Evolutionary conservation across 2,329 filamentous ascomycete genomes (phyloP).

Genomic region (Monilinia laxa): DNA sequence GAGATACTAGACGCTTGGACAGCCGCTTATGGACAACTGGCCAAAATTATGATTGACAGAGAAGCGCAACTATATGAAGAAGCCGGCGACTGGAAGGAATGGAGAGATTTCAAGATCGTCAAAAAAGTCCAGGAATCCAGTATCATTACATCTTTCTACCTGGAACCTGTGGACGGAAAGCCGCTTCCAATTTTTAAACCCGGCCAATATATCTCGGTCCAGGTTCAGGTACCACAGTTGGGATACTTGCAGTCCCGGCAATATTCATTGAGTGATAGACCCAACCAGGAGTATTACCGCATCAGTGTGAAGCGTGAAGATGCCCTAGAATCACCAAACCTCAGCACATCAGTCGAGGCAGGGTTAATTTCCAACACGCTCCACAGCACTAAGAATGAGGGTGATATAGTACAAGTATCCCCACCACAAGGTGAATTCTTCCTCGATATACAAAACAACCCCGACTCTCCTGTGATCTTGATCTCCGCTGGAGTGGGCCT

Average conservation of each 20-base stretch:
- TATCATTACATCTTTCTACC: constrained; percentile 68
- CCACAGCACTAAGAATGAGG: constrained; percentile 48
- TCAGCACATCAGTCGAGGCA: neutral
- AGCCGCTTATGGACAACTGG: constrained; percentile 69
- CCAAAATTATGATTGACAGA: constrained; percentile 65
- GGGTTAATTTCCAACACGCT: constrained; percentile 45
- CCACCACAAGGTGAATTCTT: constrained; percentile 62
- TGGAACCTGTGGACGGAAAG: constrained; percentile 61
- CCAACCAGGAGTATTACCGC: constrained; percentile 58
- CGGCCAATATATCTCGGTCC: constrained; percentile 72
- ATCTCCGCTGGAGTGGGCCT: constrained; percentile 68
- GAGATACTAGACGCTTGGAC: constrained; percentile 70
- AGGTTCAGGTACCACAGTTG: constrained; percentile 59
- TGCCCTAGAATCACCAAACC: constrained; percentile 18
- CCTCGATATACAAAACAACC: constrained; percentile 49
- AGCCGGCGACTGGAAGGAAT: constrained; percentile 47
- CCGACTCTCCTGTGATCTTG: constrained; percentile 58
- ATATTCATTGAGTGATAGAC: constrained; percentile 68
- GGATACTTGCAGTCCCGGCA: constrained; percentile 69
- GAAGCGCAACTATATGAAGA: constrained; percentile 62
- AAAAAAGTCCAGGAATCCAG: constrained; percentile 61
- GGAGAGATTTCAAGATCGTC: constrained; percentile 55
- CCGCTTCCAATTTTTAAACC: constrained; percentile 62
- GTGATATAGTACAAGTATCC: constrained; percentile 55
- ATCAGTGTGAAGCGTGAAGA: constrained; percentile 70